Conservation (phyloP, 2,329 filamentous ascomycete genomes). For the Allantophomopsis lycopodina region DNA sequence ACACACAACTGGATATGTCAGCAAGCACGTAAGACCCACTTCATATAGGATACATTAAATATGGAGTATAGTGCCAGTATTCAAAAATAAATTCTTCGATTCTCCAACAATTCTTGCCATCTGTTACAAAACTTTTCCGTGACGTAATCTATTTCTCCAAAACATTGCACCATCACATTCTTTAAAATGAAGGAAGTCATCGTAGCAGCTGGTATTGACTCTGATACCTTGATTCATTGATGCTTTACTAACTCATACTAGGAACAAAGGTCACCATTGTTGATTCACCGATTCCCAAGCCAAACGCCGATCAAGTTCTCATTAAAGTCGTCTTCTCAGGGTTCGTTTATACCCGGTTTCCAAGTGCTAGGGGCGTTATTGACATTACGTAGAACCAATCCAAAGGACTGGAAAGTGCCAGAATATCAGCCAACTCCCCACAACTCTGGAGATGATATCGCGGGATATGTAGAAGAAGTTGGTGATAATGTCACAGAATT, state of each 20-base stretch:
- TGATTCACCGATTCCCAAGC: slow-evolving; percentile 16
- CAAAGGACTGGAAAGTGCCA: slow-evolving; percentile 15
- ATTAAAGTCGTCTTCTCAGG: slow-evolving; percentile 18
- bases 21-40: too few relatives aligned
- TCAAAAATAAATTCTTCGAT: too few relatives aligned
- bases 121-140: too few relatives aligned
- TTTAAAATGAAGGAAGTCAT: slow-evolving; percentile 17
- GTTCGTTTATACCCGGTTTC: slow-evolving; percentile 1
- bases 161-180: too few relatives aligned
- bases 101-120: too few relatives aligned
- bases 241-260: background rate
- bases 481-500: slow-evolving; percentile 30
- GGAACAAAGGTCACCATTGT: slow-evolving; percentile 12
- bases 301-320: slow-evolving; percentile 16
- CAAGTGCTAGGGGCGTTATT: too few relatives aligned
- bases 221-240: slow-evolving; percentile 1
- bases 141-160: too few relatives aligned
- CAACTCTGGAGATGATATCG: slow-evolving; percentile 20
- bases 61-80: too few relatives aligned
- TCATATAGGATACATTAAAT: too few relatives aligned
- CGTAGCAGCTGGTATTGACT: slow-evolving; percentile 9
- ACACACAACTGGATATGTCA: too few relatives aligned
- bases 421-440: slow-evolving; percentile 3
- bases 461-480: slow-evolving; percentile 29
- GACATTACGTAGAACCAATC: background rate